A percentile compares a stretch with the other conserved stretches of the same genome.
Evolutionary conservation across 1,284 basidiomycete genomes (phyloP).

Genomic region (Leccinum pachyderme): DNA sequence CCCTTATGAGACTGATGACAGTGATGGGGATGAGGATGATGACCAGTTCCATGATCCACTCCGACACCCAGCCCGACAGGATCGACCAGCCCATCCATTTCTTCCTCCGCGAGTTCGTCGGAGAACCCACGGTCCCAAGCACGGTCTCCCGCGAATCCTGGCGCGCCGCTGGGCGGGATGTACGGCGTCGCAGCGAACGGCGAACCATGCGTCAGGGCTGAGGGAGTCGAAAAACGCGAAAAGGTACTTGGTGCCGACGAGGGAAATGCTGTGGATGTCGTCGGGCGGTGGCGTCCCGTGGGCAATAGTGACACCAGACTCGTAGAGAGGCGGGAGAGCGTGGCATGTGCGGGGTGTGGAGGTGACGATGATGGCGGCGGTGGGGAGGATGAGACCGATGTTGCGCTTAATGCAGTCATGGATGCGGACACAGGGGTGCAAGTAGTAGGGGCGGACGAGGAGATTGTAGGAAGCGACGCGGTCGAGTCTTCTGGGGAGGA

Average conservation of each 20-base stretch:
- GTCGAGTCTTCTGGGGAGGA: constrained; percentile 11
- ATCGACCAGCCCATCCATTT: constrained; percentile 21
- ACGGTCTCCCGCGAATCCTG: constrained; percentile 66
- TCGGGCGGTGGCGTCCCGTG: constrained; percentile 14
- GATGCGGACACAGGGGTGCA: not conserved
- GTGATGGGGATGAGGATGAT: not conserved
- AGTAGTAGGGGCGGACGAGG: not conserved
- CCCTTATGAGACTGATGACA: not conserved
- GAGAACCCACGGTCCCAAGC: constrained; percentile 58
- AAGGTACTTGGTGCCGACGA: constrained; percentile 5
- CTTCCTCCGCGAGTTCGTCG: constrained; percentile 35
- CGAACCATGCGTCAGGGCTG: constrained; percentile 42
- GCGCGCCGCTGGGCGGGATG: constrained; percentile 71
- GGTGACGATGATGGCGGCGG: not conserved
- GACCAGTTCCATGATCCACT: not conserved
- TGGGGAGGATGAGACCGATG: not conserved
- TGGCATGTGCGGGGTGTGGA: constrained; percentile 18
- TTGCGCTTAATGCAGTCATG: not conserved
- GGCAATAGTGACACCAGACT: constrained; percentile 29
- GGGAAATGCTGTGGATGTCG: not conserved
- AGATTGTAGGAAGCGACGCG: constrained; percentile 7
- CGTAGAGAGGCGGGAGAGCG: constrained; percentile 32
- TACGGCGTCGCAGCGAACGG: constrained; percentile 62
- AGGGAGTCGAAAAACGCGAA: constrained; percentile 2
- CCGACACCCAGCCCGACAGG: constrained; percentile 21